phyloP scores from a whole-genome alignment of 805 yeast genomes.

The Soucietia sequanensis region DNA sequence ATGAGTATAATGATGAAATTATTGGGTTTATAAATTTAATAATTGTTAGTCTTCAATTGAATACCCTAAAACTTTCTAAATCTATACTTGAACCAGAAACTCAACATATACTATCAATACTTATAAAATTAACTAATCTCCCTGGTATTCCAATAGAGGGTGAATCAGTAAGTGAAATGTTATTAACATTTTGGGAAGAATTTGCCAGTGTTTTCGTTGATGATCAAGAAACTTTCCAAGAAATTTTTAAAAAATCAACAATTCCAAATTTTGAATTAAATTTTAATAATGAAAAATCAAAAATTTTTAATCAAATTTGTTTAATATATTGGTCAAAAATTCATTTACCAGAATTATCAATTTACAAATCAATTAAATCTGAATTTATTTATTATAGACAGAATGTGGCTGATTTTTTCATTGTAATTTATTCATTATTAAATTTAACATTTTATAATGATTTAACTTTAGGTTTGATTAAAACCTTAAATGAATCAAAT shows the following conservation, averaged over 20 bases:
- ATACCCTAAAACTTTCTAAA: constrained; percentile 41
- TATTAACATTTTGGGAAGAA: constrained; percentile 70
- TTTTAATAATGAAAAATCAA: constrained; percentile 29
- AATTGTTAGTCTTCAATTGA: constrained; percentile 46
- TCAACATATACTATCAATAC: constrained; percentile 44
- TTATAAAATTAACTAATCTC: constrained; percentile 53
- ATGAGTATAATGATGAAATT: constrained; percentile 31
- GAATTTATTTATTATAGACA: constrained; percentile 70
- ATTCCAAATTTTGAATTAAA: constrained; percentile 1
- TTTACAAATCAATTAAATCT: constrained; percentile 31
- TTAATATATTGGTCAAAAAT: constrained; percentile 68
- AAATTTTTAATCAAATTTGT: constrained; percentile 52
- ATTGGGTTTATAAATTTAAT: constrained; percentile 45
- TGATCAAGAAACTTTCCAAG: constrained; percentile 39
- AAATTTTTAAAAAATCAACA: constrained; percentile 11
- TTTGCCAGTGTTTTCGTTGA: constrained; percentile 55
- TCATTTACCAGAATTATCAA: constrained; percentile 40
- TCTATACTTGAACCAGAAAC: constrained; percentile 33
- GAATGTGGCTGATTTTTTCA: constrained; percentile 77
- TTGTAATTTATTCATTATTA: constrained; percentile 64
- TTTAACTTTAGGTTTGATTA: constrained; percentile 36
- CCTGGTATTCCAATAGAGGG: constrained; percentile 59
- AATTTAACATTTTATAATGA: constrained; percentile 50
- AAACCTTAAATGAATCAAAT: constrained; percentile 13
- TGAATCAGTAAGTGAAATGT: constrained; percentile 50